Conservation (phyloP, 2,329 filamentous ascomycete species). For the Neoarthrinium moseri region DNA sequence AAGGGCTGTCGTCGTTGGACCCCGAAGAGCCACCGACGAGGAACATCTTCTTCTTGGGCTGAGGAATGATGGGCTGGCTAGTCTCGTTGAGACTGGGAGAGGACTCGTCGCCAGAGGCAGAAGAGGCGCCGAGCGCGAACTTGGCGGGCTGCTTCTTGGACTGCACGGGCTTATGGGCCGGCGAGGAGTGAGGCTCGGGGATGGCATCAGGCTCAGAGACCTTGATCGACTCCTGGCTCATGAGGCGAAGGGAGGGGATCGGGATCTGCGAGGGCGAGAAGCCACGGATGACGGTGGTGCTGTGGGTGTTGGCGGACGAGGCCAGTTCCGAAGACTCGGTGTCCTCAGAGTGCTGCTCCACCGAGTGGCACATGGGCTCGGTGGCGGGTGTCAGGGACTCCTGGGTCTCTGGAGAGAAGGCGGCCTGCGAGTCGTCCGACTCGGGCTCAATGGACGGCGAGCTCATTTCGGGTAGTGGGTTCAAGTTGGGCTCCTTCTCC, state of each 20-base stretch:
- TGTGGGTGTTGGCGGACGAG: slow-evolving; percentile 40
- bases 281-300: slow-evolving; percentile 73
- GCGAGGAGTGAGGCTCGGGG: slow-evolving; percentile 57
- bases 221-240: slow-evolving; percentile 37
- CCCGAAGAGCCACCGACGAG: slow-evolving; percentile 57
- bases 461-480: slow-evolving; percentile 47
- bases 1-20: slow-evolving; percentile 70
- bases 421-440: slow-evolving; percentile 40
- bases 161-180: slow-evolving; percentile 65
- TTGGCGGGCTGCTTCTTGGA: slow-evolving; percentile 60
- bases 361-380: slow-evolving; percentile 24
- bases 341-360: slow-evolving; percentile 14
- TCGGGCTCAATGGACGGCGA: slow-evolving; percentile 38
- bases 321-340: slow-evolving; percentile 34
- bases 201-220: slow-evolving; percentile 52
- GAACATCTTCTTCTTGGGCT: slow-evolving; percentile 44
- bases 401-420: slow-evolving; percentile 49
- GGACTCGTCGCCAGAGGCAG: slow-evolving; percentile 75
- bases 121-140: slow-evolving; percentile 76
- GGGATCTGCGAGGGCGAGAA: slow-evolving; percentile 73
- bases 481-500: slow-evolving; percentile 68
- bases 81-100: slow-evolving; percentile 59
- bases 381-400: slow-evolving; percentile 42
- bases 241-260: slow-evolving; percentile 42
- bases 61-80: slow-evolving; percentile 28